A percentile compares a stretch with the other conserved stretches of the same genome.
These are phyloP conservation scores for Hondaea fermentalgiana DNA, from an alignment of 108 stramenopile species.

Conservation along the genomic window DNA sequence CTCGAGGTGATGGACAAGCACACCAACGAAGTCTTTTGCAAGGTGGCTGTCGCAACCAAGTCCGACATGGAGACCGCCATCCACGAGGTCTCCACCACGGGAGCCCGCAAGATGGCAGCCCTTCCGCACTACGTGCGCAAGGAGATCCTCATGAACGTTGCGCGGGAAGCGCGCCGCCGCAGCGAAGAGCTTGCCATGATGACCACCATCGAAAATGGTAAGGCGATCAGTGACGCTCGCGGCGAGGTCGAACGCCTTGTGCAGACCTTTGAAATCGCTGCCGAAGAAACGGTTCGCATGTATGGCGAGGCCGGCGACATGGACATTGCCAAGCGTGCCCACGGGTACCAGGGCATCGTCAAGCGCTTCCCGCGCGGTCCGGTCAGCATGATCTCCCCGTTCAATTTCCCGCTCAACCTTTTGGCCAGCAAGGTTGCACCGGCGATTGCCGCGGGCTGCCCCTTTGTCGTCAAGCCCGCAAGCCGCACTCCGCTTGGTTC, in stretches of 20 bases:
- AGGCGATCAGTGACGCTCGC: conserved; percentile 22
- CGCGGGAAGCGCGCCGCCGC: conserved; percentile 4
- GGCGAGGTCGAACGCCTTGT: conserved; percentile 26
- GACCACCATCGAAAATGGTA: conserved; percentile 22
- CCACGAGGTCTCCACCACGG: background rate
- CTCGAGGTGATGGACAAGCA: conserved; percentile 23
- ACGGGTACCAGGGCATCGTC: background rate
- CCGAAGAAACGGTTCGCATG: conserved; percentile 32
- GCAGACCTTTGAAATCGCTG: conserved; percentile 27
- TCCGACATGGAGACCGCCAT: conserved; percentile 23
- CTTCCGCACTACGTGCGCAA: conserved; percentile 26
- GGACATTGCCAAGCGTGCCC: conserved; percentile 3
- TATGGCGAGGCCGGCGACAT: conserved; percentile 19
- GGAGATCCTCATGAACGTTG: conserved; percentile 26
- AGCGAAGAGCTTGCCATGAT: conserved; percentile 25
- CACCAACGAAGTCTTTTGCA: conserved; percentile 26
- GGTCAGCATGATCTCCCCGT: conserved; percentile 19
- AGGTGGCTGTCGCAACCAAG: conserved; percentile 19
- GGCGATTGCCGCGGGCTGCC: conserved; percentile 36
- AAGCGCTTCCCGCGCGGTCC: conserved; percentile 26
- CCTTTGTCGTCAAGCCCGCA: conserved; percentile 33
- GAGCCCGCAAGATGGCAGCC: conserved; percentile 16
- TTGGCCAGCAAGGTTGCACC: conserved; percentile 36
- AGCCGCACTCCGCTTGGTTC: conserved; percentile 25
- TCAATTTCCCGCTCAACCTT: conserved; percentile 30